These are phyloP conservation scores for Stylonectria norvegica DNA, from an alignment of 2,329 filamentous ascomycete genomes.

Conservation along the genomic window DNA sequence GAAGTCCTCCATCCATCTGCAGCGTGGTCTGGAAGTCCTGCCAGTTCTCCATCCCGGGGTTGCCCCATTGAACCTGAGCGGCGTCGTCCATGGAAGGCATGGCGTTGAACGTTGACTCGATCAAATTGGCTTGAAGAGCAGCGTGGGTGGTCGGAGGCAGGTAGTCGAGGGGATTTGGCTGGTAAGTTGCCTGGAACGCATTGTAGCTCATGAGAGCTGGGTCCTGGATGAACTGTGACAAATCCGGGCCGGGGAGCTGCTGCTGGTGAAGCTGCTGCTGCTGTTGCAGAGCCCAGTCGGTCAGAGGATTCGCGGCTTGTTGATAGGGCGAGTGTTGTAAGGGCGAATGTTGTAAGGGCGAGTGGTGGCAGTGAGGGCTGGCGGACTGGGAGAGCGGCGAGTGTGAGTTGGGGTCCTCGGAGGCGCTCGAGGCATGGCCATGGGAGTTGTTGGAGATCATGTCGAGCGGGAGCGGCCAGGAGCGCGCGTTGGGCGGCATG, in stretches of 20 bases:
- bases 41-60: conserved; percentile 66
- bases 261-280: conserved; percentile 45
- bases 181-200: conserved; percentile 50
- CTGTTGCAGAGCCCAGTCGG: conserved; percentile 61
- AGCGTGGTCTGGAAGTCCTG: conserved; percentile 68
- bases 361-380: conserved; percentile 51
- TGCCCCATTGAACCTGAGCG: conserved; percentile 56
- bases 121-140: conserved; percentile 57
- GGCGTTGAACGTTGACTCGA: conserved; percentile 61
- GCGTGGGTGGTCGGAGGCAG: conserved; percentile 61
- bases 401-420: conserved; percentile 47
- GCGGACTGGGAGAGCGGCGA: conserved; percentile 50
- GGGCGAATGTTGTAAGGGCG: conserved; percentile 47
- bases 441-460: conserved; percentile 44
- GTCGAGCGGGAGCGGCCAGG: conserved; percentile 53
- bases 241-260: conserved; percentile 40
- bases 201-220: conserved; percentile 54
- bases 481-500: conserved; percentile 34
- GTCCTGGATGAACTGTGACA: conserved; percentile 56
- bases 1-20: conserved; percentile 50
- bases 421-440: conserved; percentile 47
- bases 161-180: conserved; percentile 57
- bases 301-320: conserved; percentile 49
- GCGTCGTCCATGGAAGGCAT: conserved; percentile 56
- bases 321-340: conserved; percentile 55